These are phyloP conservation scores for Nepenthes alata DNA, from an alignment of 179 eudicot species.

Conservation along the genomic window DNA sequence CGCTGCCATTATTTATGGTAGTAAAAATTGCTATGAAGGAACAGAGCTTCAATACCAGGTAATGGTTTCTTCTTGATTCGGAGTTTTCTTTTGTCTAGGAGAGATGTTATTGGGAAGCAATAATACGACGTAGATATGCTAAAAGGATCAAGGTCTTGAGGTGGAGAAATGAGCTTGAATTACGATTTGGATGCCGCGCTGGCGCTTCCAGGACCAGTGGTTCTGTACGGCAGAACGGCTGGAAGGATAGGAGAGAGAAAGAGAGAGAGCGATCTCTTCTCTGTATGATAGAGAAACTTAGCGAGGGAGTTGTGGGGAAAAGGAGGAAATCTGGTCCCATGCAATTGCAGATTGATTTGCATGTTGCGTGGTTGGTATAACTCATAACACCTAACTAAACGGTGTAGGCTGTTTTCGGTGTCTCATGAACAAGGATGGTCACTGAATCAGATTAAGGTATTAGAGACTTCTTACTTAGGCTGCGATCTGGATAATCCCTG, in stretches of 20 bases:
- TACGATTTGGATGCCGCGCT: slow-evolving; percentile 1
- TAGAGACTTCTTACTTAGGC: too few relatives aligned
- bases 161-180: slow-evolving; percentile 6
- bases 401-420: too few relatives aligned
- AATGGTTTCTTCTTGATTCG: neutral
- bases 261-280: too few relatives aligned
- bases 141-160: slow-evolving; percentile 1
- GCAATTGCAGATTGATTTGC: too few relatives aligned
- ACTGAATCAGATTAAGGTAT: too few relatives aligned
- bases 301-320: too few relatives aligned
- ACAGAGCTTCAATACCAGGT: neutral
- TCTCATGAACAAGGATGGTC: too few relatives aligned
- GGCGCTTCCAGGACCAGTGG: slow-evolving; percentile 8
- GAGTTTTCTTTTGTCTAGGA: neutral
- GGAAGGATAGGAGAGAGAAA: neutral
- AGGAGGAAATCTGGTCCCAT: too few relatives aligned
- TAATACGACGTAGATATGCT: neutral
- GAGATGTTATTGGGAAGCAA: neutral
- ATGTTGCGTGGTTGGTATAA: too few relatives aligned
- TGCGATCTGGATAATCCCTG: too few relatives aligned
- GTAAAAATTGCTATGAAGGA: neutral
- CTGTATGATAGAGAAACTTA: too few relatives aligned
- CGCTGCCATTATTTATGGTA: slow-evolving; percentile 18
- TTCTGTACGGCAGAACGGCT: neutral
- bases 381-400: too few relatives aligned